A percentile compares a stretch with the other conserved stretches of the same genome.
Conservation (phyloP, 2,329 filamentous ascomycete species). For the Fusarium sp. region DNA sequence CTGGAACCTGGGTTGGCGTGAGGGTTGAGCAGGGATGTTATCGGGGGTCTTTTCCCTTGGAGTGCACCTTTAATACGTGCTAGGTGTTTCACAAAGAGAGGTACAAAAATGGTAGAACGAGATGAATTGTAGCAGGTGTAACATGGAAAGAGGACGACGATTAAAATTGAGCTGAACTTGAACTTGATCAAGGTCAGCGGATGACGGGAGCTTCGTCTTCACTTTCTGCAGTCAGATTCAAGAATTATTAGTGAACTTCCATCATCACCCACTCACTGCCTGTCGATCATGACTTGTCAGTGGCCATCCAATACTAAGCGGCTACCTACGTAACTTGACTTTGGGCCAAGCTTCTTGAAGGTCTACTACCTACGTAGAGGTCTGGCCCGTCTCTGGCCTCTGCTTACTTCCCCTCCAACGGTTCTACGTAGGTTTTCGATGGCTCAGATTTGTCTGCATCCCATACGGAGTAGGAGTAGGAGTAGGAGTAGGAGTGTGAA, state of each 20-base stretch:
- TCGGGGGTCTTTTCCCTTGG: constrained; percentile 17
- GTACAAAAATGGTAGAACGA: constrained; percentile 4
- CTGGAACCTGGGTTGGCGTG: constrained; percentile 11
- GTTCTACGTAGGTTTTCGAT: background rate
- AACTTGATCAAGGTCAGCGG: constrained; percentile 3
- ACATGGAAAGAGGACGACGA: background rate
- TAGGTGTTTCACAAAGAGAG: constrained; percentile 27
- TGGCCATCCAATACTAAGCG: constrained; percentile 18
- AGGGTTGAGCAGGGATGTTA: constrained; percentile 36
- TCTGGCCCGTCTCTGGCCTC: background rate
- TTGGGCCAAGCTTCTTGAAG: constrained; percentile 8
- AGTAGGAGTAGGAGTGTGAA: no score
- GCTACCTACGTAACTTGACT: constrained; percentile 19
- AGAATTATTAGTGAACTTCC: constrained; percentile 17
- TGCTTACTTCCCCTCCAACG: constrained; percentile 34
- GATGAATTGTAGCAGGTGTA: constrained; percentile 6
- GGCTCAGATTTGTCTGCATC: background rate
- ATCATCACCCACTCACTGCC: background rate
- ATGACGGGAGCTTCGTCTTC: background rate
- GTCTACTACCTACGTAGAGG: no score
- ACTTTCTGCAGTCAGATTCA: constrained; percentile 36
- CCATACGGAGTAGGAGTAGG: background rate
- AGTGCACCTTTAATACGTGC: constrained; percentile 20
- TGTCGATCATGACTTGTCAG: constrained; percentile 31
- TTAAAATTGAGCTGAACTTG: background rate